Evolutionary conservation across 108 stramenopile genomes (phyloP), one percentile per base, ranked within the genome.

Genomic region (Fragilaria radians): DNA sequence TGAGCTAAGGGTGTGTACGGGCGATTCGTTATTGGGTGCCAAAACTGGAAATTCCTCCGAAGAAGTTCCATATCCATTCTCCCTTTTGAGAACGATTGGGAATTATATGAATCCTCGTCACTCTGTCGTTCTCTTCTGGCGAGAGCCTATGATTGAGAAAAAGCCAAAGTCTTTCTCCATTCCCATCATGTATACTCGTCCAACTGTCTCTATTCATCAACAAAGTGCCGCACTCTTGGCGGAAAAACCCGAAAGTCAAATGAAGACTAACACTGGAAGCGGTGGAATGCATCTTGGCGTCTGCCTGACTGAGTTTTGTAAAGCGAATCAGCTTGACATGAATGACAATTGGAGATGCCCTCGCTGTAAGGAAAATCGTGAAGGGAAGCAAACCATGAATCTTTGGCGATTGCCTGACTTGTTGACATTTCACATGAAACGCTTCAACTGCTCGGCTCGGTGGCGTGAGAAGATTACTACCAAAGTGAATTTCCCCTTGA

Each of bases 401-500:
- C 71, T 96, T 11, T 96, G 96, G 95, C 74, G 83, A 30, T 61
- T 95, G 33, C 97, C 97, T 17, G 95, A 95, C 67, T 52, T 96
- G 7, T 61, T 97, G 31, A 90, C 91, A 7, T 82, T 98, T 62
- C 89, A 96, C 59, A 66, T 98, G 55, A 98, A 98, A 76, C 90
- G 97, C 5, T 96, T 98, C 72, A 91, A 93, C 55, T 86, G 78
- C 33, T 85, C 91, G 14, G 77, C 88, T n/a, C 70, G 88, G 7
- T 96, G 93, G 86, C 73, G 93, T 28, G 90, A 93, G 67, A 97
- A 97, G 70, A 89, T 98, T 46, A 81, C 89, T 32, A 94, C 96
- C 23, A 79, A 88, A 52, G 93, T 98, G 24, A 74, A 85, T 52
- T 98, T 96, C 77, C 97, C 97, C 7, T 60, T 96, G 22, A 81